Conservation (phyloP, 768 basidiomycete species). For the Rhodosporidiobolus odoratus region DNA sequence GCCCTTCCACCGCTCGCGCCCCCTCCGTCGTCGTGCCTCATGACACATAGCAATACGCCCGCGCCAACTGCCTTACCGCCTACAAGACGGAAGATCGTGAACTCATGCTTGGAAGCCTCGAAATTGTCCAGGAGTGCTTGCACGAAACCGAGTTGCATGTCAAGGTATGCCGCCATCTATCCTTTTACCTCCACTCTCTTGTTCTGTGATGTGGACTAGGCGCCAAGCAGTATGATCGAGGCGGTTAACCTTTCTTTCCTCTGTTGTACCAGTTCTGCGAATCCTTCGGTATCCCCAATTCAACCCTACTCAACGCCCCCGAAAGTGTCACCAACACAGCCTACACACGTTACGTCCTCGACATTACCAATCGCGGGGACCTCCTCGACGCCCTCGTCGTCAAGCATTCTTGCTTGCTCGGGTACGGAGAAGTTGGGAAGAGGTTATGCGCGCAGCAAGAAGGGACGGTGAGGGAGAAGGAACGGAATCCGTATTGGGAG, state of each 20-base stretch:
- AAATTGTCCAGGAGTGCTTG: conserved; percentile 61
- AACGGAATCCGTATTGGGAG: conserved; percentile 65
- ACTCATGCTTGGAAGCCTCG: conserved; percentile 60
- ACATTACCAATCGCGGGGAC: conserved; percentile 73
- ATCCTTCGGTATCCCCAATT: conserved; percentile 60
- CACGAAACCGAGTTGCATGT: conserved; percentile 69
- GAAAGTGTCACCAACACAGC: conserved; percentile 72
- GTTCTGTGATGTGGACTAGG: not conserved
- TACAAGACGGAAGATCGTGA: conserved; percentile 67
- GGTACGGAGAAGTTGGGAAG: conserved; percentile 86
- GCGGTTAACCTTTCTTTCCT: no score
- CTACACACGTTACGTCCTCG: conserved; percentile 79
- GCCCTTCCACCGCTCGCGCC: not conserved
- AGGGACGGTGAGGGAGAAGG: conserved; percentile 51
- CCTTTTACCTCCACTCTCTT: not conserved
- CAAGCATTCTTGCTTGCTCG: conserved; percentile 75
- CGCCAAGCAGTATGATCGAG: not conserved
- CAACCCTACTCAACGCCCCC: conserved; percentile 54
- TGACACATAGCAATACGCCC: conserved; percentile 76
- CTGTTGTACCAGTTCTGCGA: conserved; percentile 55
- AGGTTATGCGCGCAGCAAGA: conserved; percentile 64
- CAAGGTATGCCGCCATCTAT: conserved; percentile 40
- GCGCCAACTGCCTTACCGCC: conserved; percentile 73
- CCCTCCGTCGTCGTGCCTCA: not conserved
- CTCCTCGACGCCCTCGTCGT: conserved; percentile 68